Base-by-base conservation (phyloP, 2,329 filamentous ascomycete genomes). In the Zarea fungicola region DNA sequence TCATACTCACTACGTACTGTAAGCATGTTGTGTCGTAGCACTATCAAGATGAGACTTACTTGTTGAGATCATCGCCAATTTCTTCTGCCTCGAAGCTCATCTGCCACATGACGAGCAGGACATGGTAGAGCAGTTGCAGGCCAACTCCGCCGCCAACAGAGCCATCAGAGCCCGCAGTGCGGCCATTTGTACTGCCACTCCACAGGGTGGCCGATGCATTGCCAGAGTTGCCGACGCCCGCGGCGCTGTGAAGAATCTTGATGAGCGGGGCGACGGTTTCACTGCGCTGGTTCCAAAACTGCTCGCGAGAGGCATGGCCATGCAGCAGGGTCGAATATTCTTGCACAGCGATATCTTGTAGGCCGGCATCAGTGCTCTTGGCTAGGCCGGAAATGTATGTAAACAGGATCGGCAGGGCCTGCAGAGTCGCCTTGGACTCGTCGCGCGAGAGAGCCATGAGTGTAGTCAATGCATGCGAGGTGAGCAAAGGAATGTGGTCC, bases 321-420 rank as follows among this genome's bases (percentile, higher is more conserved):
- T 89, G 84, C 26, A 99, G 76, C 26, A 99, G 75, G 18, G 87
- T 78, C 29, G 93, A 96, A 69, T 92, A 95, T 63, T 92, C 83
- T 62, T 93, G 88, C 11, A 97, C 90, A 22, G 90, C 92, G 62
- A 97, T 96, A 63, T 99, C 93, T 69, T 99, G 93, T 49, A 95
- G 77, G 32, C 89, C 89, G 48, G 88, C 86, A 68, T 99, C 93
- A 35, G 87, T 80, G 63, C 84, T 89, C 73, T 90, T 90, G 51
- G 87, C 84, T 49, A 97, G 76, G 46, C 83, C 83, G 7, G 90
- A 87, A 25, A 97, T 81, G 68, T 96, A 97, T 61, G 80, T 84
- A 68, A 93, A 88, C 42, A 97, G 77, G 60, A 89, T 77, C 16
- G 89, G 87, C 37, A 97, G 79, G 18, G 90, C 88, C 55, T 87